Evolutionary conservation across 2,329 filamentous ascomycete species (phyloP).

Genomic region (Lecanicillium sp.): DNA sequence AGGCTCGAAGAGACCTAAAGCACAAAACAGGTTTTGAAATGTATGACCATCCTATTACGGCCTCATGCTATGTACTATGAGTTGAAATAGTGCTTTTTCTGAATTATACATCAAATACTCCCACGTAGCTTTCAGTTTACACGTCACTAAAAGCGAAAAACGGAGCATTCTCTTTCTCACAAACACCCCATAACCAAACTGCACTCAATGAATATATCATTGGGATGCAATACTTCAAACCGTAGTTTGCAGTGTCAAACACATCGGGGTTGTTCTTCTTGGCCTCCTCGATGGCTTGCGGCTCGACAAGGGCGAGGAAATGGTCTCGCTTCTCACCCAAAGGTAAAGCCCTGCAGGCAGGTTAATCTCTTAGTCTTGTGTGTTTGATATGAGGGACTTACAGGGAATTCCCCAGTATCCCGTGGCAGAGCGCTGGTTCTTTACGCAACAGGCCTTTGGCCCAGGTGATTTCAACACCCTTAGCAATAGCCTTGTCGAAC

Average conservation of each 20-base stretch:
- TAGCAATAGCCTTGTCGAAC: slow-evolving; percentile 47
- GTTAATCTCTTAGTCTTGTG: neutral
- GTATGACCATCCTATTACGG: too few relatives aligned
- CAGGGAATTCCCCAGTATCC: slow-evolving; percentile 59
- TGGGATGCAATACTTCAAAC: slow-evolving; percentile 25
- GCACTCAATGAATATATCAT: slow-evolving; percentile 31
- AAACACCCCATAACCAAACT: slow-evolving; percentile 34
- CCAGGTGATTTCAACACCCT: slow-evolving; percentile 48
- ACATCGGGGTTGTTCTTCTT: slow-evolving; percentile 25
- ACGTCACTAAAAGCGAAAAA: slow-evolving; percentile 33
- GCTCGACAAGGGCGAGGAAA: slow-evolving; percentile 52
- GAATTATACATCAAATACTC: too few relatives aligned
- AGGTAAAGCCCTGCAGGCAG: slow-evolving; percentile 24
- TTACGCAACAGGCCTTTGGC: slow-evolving; percentile 55
- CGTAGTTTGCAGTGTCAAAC: slow-evolving; percentile 34
- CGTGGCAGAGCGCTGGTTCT: slow-evolving; percentile 60
- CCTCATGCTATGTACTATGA: too few relatives aligned
- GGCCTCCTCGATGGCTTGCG: slow-evolving; percentile 45
- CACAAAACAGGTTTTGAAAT: too few relatives aligned
- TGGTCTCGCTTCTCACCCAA: slow-evolving; percentile 31
- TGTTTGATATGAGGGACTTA: slow-evolving; percentile 37
- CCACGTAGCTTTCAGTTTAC: slow-evolving; percentile 14
- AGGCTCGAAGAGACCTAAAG: too few relatives aligned
- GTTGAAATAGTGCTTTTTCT: too few relatives aligned
- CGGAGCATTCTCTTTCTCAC: slow-evolving; percentile 26